Evolutionary conservation across 805 yeast species (phyloP), one percentile per base, ranked within the genome.

Genomic region (Starmerella vitae): DNA sequence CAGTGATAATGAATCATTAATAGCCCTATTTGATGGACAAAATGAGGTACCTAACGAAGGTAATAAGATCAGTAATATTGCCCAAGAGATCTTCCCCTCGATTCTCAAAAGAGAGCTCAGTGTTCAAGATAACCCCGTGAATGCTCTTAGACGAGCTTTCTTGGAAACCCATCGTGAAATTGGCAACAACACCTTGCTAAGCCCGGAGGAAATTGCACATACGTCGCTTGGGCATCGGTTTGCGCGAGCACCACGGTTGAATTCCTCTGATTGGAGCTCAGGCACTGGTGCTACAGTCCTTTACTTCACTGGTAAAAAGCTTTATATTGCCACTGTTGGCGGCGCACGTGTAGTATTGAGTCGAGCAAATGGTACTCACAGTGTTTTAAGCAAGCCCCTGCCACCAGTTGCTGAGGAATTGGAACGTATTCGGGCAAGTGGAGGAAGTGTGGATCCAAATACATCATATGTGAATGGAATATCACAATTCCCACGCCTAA

Each of bases 251-350:
- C 60, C 73, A 29, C 64, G 65, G 9, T 55, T 81, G 30, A 55
- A 62, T n/a, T 76, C 72, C 13, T 72, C 71, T 18, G 97, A 88
- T 56, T 72, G 75, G 3, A 59, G 69, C 29, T 73, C 86, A 13
- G 98, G 98, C 10, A 79, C 93, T 32, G 74, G 93, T 45, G 80
- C 84, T 0, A 77, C 95, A 0, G 74, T 84, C 10, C 66, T 84
- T 12, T 91, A 83, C 56, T 68, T 88, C 49, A 74, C 73, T 44
- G 93, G 78, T 15, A 71, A 71, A 37, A 68, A 65, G 39, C 56
- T 85, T 18, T 84, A 77, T 57, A 69, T 85, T 19, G 95, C 95
- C 2, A 86, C 86, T 47, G 72, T 83, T 39, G 99, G 99, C 52
- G 96, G 91, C 53, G 75, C 83, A 2, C 78, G 78, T 68, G 86